These are phyloP conservation scores for Colletotrichum sp. DNA, from an alignment of 2,329 filamentous ascomycete genomes.

Conservation along the genomic window DNA sequence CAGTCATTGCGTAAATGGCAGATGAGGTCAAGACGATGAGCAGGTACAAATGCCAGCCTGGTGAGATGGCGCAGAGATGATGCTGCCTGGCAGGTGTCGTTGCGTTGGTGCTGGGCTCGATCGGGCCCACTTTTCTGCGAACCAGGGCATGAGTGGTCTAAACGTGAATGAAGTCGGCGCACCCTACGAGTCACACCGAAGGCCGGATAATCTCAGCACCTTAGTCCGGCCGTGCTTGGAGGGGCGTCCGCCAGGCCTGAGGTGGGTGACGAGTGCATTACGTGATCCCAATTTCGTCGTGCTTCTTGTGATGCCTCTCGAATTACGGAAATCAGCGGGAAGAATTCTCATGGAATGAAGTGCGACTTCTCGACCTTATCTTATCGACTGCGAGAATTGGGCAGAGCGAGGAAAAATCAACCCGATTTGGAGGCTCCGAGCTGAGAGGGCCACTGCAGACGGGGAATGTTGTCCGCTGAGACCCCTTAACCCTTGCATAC, in stretches of 20 bases:
- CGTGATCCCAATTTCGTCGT: not conserved
- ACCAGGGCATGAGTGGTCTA: not conserved
- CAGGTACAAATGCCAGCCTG: not conserved
- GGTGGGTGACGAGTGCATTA: not conserved
- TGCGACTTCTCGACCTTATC: not conserved
- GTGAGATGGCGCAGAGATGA: not conserved
- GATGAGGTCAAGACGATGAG: not conserved
- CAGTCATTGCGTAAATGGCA: not conserved
- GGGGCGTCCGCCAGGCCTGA: not conserved
- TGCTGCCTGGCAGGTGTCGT: not conserved
- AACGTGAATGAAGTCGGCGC: not conserved
- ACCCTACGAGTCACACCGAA: not conserved
- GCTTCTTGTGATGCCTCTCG: not conserved
- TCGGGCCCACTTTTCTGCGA: not conserved
- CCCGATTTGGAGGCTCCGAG: not conserved
- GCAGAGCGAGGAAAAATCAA: not conserved
- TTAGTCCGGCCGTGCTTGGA: not conserved
- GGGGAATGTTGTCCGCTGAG: not conserved
- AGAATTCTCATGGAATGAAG: not conserved
- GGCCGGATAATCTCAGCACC: not conserved
- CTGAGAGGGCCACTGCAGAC: not conserved
- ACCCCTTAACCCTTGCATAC: not conserved
- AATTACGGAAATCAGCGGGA: not conserved
- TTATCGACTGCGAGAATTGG: not conserved
- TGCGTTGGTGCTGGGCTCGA: not conserved